phyloP scores from a whole-genome alignment of 169 alveolate species.

The Plasmodium gallinaceum region DNA sequence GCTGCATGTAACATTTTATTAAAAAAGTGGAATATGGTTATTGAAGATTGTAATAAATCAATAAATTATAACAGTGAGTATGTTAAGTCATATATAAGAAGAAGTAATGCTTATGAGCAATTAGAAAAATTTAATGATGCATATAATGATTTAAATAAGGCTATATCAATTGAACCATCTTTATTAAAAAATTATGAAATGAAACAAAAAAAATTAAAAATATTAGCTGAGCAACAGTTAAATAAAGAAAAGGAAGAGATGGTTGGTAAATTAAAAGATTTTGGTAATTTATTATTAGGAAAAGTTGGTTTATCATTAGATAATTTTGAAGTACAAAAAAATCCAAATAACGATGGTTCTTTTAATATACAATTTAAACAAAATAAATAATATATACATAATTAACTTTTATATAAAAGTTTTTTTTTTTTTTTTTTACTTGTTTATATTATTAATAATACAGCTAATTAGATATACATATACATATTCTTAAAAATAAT shows the following conservation, averaged over 20 bases:
- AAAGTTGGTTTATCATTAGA: slow-evolving; percentile 95
- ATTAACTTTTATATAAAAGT: too few species aligned
- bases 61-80: slow-evolving; percentile 23
- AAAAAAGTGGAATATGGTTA: slow-evolving; percentile 84
- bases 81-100: slow-evolving; percentile 85
- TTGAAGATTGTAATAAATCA: slow-evolving; percentile 78
- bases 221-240: slow-evolving; percentile 88
- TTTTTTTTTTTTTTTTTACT: slow-evolving; percentile 18
- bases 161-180: slow-evolving; percentile 87
- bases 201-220: slow-evolving; percentile 66
- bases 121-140: slow-evolving; percentile 91
- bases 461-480: too few species aligned
- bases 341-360: slow-evolving; percentile 92
- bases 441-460: not conserved
- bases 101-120: slow-evolving; percentile 90
- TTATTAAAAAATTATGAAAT: slow-evolving; percentile 76
- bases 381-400: slow-evolving; percentile 47
- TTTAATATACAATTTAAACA: slow-evolving; percentile 94
- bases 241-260: slow-evolving; percentile 94
- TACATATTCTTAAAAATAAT: too few species aligned
- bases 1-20: slow-evolving; percentile 90
- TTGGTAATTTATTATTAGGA: slow-evolving; percentile 95
- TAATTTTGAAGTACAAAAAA: slow-evolving; percentile 94
- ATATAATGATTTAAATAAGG: slow-evolving; percentile 89
- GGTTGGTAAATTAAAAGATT: slow-evolving; percentile 94